Base-by-base conservation (phyloP, 2,329 filamentous ascomycete species). In the Aspergillus vadensis region DNA sequence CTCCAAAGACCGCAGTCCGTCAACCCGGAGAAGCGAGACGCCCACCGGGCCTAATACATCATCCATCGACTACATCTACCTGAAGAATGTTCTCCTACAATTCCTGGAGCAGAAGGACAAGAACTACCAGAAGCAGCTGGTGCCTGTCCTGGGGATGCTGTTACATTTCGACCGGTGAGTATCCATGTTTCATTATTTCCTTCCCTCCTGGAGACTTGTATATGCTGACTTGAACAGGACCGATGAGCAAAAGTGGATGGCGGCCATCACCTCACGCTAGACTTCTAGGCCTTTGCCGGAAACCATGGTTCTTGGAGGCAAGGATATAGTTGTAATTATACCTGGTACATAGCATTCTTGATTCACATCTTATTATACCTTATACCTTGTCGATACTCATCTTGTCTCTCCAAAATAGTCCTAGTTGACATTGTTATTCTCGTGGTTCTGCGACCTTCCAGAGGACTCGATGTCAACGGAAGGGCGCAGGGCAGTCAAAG, bases 191-290 rank as follows among this genome's bases (percentile, higher is more conserved):
- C 43, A 6, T 12, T 30, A 25, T 17, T 17, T 5, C 27, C 23
- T 32, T 23, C 8, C 36, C 19, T 30, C 21, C 8, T 41, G 17
- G 0, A 53, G 6, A 21, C 15, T 44, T 44, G 41, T 15, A 25
- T n/a, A 23, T 58, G 70, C 66, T 58, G 55, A 68, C 48, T 27
- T 17, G 5, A 59, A 61, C 59, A 87, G 84, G 68, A 86, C 84
- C 68, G 92, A 97, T 67, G 90, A 95, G 77, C 88, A 95, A 77
- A 94, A 91, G 77, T 96, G 92, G 91, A 86, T 89, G 77, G 85
- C 88, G 17, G 92, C 90, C 2, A 88, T 96, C 52, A 81, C 82
- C 62, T 81, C 83, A 15, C 77, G 74, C 68, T 83, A 67, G 52
- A 30, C 23, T 25, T 19, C 39, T 50, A n/a, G 10, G 17, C 32